Evolutionary conservation across 2,329 filamentous ascomycete genomes (phyloP), one percentile per base, ranked within the genome.

Genomic region (Lachnellula arida): DNA sequence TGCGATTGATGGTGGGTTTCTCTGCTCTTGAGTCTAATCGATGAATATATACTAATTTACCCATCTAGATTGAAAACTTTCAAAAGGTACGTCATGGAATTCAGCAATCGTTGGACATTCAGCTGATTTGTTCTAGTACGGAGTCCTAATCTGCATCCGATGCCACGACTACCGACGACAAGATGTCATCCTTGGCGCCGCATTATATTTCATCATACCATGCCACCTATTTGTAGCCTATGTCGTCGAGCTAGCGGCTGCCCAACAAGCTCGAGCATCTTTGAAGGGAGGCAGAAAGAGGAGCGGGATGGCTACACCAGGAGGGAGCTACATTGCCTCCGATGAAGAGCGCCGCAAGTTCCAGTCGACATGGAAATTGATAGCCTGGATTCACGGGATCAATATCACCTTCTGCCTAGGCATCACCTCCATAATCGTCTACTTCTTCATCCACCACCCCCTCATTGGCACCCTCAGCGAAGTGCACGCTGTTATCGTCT

Each of bases 171-270:
- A 94, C 69, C 85, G 88, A 54, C 82, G 79, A 54, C 83, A 89
- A 66, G 92, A 97, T 69, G 67, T 96, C 25, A 71, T 87, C 42
- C 81, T 92, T 44, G 92, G 91, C 17, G 77, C 87, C 7, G 77
- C 87, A 12, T 83, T 97, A 51, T 97, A 94, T 72, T 82, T 92
- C 54, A 80, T 93, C 35, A 92, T 97, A 55, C 94, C 94, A 2
- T 91, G 88, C 71, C 93, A 97, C 72, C 81, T 99, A 42, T 86
- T 97, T 66, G 80, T 93, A 51, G 94, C 94, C 53, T 96, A 95
- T 70, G 75, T 93, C 48, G 93, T 99, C 70, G 94, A 99, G 74
- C 76, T 89, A 49, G 83, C 84, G 28, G 94, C 94, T 15, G 90
- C 92, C 19, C 80, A 83, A 64, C 87, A 93, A 69, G 92, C 92